Evolutionary conservation across 2,329 filamentous ascomycete genomes (phyloP).

Genomic region (Aspergillus amoenus): DNA sequence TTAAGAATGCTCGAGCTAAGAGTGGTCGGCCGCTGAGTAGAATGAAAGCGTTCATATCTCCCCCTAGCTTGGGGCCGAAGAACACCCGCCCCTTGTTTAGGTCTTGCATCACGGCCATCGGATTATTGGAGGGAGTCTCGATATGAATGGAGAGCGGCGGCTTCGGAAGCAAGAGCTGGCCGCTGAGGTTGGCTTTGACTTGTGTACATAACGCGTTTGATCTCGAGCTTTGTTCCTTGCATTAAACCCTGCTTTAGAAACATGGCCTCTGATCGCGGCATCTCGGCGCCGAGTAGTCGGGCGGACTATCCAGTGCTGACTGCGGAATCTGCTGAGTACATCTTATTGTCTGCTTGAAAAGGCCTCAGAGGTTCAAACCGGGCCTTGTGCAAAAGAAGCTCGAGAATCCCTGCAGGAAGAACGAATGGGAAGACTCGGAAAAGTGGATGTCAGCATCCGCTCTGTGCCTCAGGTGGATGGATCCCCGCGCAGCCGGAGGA

Average conservation of each 20-base stretch:
- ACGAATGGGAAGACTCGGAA: too few relatives aligned
- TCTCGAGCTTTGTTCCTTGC: background rate
- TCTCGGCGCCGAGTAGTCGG: background rate
- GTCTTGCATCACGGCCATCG: background rate
- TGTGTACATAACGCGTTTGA: background rate
- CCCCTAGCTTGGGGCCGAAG: background rate
- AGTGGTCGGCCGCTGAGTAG: conserved; percentile 27
- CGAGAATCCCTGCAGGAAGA: too few relatives aligned
- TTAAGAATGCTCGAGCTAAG: conserved; percentile 35
- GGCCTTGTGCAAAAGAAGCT: too few relatives aligned
- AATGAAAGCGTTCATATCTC: background rate
- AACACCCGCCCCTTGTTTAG: background rate
- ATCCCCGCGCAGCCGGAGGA: too few relatives aligned
- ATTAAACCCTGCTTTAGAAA: background rate
- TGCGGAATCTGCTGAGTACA: background rate
- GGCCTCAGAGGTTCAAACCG: too few relatives aligned
- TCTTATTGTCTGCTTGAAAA: background rate
- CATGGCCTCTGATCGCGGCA: background rate
- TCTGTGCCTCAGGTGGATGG: too few relatives aligned
- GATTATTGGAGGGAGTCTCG: background rate
- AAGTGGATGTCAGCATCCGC: too few relatives aligned
- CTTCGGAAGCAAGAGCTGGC: background rate
- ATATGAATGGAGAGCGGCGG: background rate
- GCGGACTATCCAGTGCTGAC: too few relatives aligned
- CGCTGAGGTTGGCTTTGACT: background rate